Conservation (phyloP, 2,329 filamentous ascomycete genomes). For the Trichoderma atroviride region DNA sequence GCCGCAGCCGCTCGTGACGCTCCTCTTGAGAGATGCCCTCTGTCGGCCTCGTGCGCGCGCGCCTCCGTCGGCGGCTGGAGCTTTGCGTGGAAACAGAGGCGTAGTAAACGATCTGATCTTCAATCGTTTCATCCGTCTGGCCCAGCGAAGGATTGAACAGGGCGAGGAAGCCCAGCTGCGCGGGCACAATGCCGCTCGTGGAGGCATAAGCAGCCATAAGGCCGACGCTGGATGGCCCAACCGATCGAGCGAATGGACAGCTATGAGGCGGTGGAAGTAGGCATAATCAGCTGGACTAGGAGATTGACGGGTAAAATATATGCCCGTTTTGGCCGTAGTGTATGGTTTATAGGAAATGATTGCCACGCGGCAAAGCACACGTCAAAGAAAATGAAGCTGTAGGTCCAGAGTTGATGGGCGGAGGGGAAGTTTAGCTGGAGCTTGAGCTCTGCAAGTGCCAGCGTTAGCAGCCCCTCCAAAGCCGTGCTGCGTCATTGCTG, state of each 20-base stretch:
- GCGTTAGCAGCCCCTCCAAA: constrained; percentile 11
- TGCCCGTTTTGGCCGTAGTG: no score
- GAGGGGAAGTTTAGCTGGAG: constrained; percentile 9
- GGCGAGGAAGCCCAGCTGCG: constrained; percentile 85
- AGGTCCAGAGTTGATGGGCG: background rate
- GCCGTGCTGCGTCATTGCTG: background rate
- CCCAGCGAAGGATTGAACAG: constrained; percentile 92
- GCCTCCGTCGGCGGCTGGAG: constrained; percentile 44
- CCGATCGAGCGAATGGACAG: background rate
- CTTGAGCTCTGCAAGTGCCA: background rate
- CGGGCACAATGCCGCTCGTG: constrained; percentile 55
- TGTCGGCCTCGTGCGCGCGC: constrained; percentile 47
- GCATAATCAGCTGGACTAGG: background rate
- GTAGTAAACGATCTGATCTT: constrained; percentile 92
- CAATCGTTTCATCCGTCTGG: constrained; percentile 58
- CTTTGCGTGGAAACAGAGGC: constrained; percentile 60
- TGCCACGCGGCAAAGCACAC: background rate
- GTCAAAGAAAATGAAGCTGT: background rate
- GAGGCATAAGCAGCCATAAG: constrained; percentile 32
- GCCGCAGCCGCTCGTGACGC: constrained; percentile 82
- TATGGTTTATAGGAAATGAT: background rate
- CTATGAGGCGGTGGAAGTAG: background rate
- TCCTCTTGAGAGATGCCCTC: constrained; percentile 61
- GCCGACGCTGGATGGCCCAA: background rate
- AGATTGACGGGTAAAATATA: background rate